A percentile compares a stretch with the other conserved stretches of the same genome.
Conservation (phyloP, 2,329 filamentous ascomycete genomes). For the Plectosphaerella sp. region DNA sequence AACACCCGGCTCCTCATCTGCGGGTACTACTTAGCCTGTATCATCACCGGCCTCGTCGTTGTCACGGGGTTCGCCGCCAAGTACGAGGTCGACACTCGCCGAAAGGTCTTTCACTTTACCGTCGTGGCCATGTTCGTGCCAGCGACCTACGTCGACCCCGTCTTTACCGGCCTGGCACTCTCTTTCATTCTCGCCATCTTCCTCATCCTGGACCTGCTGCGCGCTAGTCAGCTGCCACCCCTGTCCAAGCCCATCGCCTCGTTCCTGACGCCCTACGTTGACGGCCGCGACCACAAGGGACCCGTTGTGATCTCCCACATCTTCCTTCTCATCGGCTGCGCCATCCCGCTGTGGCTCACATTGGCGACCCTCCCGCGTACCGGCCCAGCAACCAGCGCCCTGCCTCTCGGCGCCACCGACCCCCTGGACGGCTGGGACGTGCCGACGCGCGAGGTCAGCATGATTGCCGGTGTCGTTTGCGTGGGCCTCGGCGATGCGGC, state of each 20-base stretch:
- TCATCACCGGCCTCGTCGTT: constrained; percentile 66
- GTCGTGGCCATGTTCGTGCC: constrained; percentile 96
- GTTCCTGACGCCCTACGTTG: constrained; percentile 90
- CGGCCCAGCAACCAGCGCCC: constrained; percentile 25
- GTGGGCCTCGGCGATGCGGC: constrained; percentile 95
- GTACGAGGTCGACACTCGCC: constrained; percentile 89
- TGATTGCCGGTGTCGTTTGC: constrained; percentile 89
- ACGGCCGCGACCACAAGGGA: constrained; percentile 86
- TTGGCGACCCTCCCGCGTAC: constrained; percentile 64
- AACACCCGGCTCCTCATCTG: constrained; percentile 76
- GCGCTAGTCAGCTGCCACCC: constrained; percentile 87
- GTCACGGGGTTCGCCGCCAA: constrained; percentile 71
- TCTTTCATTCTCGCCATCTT: constrained; percentile 77
- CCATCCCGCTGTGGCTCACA: constrained; percentile 88
- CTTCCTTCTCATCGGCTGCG: constrained; percentile 90
- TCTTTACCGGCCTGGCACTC: constrained; percentile 77
- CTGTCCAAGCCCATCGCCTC: constrained; percentile 78
- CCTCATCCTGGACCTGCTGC: constrained; percentile 80
- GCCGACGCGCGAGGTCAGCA: constrained; percentile 69
- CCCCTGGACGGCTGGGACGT: constrained; percentile 73
- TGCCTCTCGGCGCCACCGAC: constrained; percentile 13
- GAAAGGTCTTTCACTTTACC: constrained; percentile 97
- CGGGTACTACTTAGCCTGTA: constrained; percentile 67
- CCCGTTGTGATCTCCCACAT: constrained; percentile 96
- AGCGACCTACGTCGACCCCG: constrained; percentile 79